Evolutionary conservation across 2,329 filamentous ascomycete species (phyloP).

Genomic region (Nannizzia gypsea): DNA sequence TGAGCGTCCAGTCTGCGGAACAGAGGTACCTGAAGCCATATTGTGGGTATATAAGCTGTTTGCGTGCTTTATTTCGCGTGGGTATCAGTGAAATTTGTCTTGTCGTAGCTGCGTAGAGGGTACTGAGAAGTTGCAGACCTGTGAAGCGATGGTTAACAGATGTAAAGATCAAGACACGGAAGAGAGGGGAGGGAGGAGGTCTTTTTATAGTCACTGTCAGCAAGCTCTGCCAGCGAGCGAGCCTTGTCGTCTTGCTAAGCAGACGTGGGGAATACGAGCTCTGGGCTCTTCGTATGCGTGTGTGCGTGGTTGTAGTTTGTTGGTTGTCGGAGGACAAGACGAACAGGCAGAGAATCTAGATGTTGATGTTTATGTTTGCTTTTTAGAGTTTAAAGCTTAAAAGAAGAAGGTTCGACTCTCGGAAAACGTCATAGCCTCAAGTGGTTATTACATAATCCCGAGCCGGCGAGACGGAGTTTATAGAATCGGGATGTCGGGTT

Average conservation of each 20-base stretch:
- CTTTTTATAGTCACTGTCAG: not conserved
- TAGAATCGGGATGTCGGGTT: not conserved
- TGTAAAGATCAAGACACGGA: not conserved
- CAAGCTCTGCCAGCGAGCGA: not conserved
- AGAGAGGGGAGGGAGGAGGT: not conserved
- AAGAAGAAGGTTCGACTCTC: not conserved
- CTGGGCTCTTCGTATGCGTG: not conserved
- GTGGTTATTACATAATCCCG: slow-evolving; percentile 3
- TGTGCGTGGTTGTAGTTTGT: not conserved
- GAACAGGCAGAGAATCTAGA: not conserved
- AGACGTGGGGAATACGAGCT: not conserved
- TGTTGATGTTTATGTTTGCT: not conserved
- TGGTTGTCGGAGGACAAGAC: not conserved
- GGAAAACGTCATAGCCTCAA: not conserved
- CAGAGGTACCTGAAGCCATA: not conserved
- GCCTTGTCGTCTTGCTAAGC: not conserved
- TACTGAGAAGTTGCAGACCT: too few relatives aligned
- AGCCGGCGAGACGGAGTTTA: not conserved
- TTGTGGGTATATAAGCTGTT: not conserved
- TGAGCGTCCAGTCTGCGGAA: slow-evolving; percentile 7
- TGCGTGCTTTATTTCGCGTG: not conserved
- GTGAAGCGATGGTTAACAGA: not conserved
- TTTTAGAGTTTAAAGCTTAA: not conserved
- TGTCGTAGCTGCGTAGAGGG: not conserved
- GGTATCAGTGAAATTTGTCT: not conserved